Percentiles rank a stretch among this genome's conserved stretches.
Evolutionary conservation across 2,329 filamentous ascomycete species (phyloP).

Genomic region (Aspergillus chevalieri): DNA sequence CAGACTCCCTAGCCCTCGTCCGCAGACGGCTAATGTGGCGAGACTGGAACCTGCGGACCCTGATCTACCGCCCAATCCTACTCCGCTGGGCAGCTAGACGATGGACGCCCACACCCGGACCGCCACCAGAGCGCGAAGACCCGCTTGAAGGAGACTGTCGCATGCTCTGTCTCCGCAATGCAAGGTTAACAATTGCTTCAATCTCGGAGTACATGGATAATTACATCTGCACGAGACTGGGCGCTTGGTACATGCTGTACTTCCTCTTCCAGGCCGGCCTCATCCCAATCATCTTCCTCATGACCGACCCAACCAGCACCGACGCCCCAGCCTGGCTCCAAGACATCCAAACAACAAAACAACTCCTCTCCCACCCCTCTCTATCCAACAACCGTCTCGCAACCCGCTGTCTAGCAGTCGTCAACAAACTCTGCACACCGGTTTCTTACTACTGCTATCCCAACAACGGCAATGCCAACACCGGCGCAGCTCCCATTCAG

Average conservation of each 20-base stretch:
- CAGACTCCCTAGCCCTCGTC: constrained; percentile 33
- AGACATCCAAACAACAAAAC: constrained; percentile 36
- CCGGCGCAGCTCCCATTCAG: too few species aligned
- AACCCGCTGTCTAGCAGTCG: constrained; percentile 33
- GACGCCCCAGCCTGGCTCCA: constrained; percentile 33
- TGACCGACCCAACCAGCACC: constrained; percentile 35
- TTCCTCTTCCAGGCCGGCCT: constrained; percentile 43
- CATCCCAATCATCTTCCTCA: constrained; percentile 39
- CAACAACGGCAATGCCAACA: neutral
- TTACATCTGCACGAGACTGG: constrained; percentile 35
- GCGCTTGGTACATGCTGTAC: constrained; percentile 42
- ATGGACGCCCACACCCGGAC: constrained; percentile 28
- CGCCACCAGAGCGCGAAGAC: constrained; percentile 24
- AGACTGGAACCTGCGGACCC: constrained; percentile 39
- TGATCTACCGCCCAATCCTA: constrained; percentile 40
- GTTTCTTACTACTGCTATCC: constrained; percentile 3
- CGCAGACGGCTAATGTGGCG: constrained; percentile 39
- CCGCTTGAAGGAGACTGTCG: constrained; percentile 34
- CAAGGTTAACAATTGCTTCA: constrained; percentile 36
- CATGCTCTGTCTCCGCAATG: constrained; percentile 35
- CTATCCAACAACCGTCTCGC: constrained; percentile 36
- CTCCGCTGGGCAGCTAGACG: constrained; percentile 35
- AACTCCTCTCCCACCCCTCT: constrained; percentile 33
- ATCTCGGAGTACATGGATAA: constrained; percentile 38
- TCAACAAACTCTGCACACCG: constrained; percentile 34